These are phyloP conservation scores for Bipolaris sorokiniana DNA, from an alignment of 2,329 filamentous ascomycete species.

Conservation along the genomic window DNA sequence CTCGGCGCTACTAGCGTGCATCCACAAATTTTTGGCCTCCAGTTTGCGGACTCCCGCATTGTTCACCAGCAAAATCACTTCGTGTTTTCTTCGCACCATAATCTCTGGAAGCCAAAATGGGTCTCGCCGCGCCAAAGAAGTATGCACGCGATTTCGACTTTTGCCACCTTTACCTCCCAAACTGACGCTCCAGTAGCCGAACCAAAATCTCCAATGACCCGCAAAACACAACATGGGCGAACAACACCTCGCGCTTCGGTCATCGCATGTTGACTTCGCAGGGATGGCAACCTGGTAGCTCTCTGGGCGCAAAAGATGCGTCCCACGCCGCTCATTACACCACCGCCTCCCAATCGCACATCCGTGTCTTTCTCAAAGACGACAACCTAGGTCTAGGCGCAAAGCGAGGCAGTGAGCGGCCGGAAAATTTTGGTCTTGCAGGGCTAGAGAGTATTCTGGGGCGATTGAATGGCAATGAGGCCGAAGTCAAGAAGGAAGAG, in stretches of 20 bases:
- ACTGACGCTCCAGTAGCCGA: constrained; percentile 51
- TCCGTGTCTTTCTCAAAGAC: constrained; percentile 84
- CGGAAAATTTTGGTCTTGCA: constrained; percentile 81
- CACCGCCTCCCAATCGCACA: constrained; percentile 81
- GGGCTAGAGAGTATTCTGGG: constrained; percentile 86
- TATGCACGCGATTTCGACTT: constrained; percentile 46
- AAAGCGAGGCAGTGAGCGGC: constrained; percentile 69
- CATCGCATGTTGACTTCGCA: constrained; percentile 87
- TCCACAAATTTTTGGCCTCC: constrained; percentile 39
- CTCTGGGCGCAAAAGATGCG: constrained; percentile 78
- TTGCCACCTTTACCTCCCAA: neutral
- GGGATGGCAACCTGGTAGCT: constrained; percentile 87
- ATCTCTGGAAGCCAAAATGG: constrained; percentile 58
- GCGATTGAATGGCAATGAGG: constrained; percentile 85
- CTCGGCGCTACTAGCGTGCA: constrained; percentile 35
- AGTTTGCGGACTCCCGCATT: constrained; percentile 24
- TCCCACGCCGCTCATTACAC: constrained; percentile 78
- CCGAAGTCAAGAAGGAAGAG: constrained; percentile 72
- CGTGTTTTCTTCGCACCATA: neutral
- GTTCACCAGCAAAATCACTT: constrained; percentile 4
- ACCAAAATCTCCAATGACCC: constrained; percentile 86
- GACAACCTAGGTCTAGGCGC: constrained; percentile 91
- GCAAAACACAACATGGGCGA: constrained; percentile 93
- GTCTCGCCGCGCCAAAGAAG: constrained; percentile 72
- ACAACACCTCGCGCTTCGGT: constrained; percentile 81